Conservation (phyloP, 2,329 filamentous ascomycete genomes). For the Alternaria panax region DNA sequence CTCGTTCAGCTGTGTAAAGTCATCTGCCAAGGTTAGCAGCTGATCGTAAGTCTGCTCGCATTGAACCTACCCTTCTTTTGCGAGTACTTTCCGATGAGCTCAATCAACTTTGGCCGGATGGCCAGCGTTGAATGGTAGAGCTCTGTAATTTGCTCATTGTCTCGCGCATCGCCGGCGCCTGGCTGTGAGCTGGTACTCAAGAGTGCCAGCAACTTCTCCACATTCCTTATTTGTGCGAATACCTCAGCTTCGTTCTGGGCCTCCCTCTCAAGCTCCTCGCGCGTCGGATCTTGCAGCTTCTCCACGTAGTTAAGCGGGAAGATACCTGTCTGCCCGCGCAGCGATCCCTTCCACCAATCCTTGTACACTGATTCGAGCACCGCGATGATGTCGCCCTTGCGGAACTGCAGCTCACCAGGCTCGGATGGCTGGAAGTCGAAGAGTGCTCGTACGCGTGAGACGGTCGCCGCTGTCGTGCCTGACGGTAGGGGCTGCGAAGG, state of each 20-base stretch:
- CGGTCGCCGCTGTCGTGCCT: slow-evolving; percentile 93
- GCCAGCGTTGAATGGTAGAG: slow-evolving; percentile 91
- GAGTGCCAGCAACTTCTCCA: slow-evolving; percentile 83
- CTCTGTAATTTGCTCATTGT: slow-evolving; percentile 95
- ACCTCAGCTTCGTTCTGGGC: slow-evolving; percentile 91
- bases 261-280: slow-evolving; percentile 91
- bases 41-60: neutral
- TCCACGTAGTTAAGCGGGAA: slow-evolving; percentile 99
- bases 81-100: slow-evolving; percentile 97
- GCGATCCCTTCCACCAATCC: slow-evolving; percentile 98
- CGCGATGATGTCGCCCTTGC: slow-evolving; percentile 95
- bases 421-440: slow-evolving; percentile 97
- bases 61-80: slow-evolving; percentile 85
- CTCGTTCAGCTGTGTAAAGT: slow-evolving; percentile 97
- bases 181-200: slow-evolving; percentile 76
- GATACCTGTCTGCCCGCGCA: slow-evolving; percentile 94
- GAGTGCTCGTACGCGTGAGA: slow-evolving; percentile 89
- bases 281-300: slow-evolving; percentile 92
- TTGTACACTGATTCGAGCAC: slow-evolving; percentile 98
- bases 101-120: slow-evolving; percentile 95
- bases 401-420: slow-evolving; percentile 91
- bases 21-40: slow-evolving; percentile 66
- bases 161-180: slow-evolving; percentile 70
- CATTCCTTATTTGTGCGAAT: slow-evolving; percentile 78
- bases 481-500: slow-evolving; percentile 69